A percentile compares a stretch with the other conserved stretches of the same genome.
These are phyloP conservation scores for Chaetoceros muelleri DNA, from an alignment of 108 stramenopile species.

Conservation along the genomic window DNA sequence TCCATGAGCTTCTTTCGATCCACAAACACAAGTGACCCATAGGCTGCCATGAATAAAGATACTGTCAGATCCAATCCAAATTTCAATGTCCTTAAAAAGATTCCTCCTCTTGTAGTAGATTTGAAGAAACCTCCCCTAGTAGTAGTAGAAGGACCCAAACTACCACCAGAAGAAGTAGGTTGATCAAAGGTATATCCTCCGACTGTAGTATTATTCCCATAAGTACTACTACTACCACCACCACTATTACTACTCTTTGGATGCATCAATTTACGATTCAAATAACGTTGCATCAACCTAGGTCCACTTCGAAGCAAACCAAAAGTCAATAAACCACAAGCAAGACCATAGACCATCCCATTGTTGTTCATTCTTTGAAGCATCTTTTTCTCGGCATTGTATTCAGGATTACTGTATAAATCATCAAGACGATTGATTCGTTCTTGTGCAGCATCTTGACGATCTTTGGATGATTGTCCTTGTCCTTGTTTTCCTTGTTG, in stretches of 20 bases:
- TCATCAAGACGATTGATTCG: neutral
- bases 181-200: neutral
- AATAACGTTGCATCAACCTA: neutral
- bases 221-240: too few relatives aligned
- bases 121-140: neutral
- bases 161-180: neutral
- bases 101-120: neutral
- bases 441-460: neutral
- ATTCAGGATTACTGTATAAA: neutral
- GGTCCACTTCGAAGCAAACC: neutral
- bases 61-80: neutral
- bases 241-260: neutral
- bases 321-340: neutral
- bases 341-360: neutral
- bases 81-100: neutral
- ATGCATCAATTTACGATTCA: neutral
- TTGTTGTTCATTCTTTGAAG: constrained; percentile 1
- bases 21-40: neutral
- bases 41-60: neutral
- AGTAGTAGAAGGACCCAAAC: neutral
- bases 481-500: neutral
- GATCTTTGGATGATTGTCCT: neutral
- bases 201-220: too few relatives aligned
- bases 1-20: neutral
- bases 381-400: neutral